Evolutionary conservation across 176 grass and related monocot genomes (phyloP).

Genomic region (Oryza longistaminata): DNA sequence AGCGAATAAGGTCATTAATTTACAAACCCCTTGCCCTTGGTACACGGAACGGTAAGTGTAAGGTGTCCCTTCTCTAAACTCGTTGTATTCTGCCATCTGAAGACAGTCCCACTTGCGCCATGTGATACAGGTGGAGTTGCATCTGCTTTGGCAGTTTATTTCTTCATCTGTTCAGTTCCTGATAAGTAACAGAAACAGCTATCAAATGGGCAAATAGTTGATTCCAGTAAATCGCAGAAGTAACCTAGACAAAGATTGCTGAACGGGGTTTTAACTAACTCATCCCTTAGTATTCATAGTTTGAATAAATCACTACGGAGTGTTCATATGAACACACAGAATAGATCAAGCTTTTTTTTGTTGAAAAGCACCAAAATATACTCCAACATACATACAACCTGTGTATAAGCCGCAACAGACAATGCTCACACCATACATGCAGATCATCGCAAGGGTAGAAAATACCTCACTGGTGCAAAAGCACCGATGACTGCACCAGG

Average conservation of each 20-base stretch:
- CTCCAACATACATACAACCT: neutral
- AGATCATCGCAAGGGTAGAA: neutral
- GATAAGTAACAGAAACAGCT: constrained; percentile 5
- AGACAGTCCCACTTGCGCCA: constrained; percentile 89
- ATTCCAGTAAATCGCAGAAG: neutral
- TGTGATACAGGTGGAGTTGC: constrained; percentile 95
- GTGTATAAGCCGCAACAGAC: neutral
- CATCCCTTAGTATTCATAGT: neutral
- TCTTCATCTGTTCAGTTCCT: constrained; percentile 99
- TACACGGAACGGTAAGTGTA: constrained; percentile 90
- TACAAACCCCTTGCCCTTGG: constrained; percentile 88
- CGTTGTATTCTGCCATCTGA: constrained; percentile 72
- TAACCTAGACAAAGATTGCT: neutral
- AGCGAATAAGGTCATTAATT: constrained; percentile 92
- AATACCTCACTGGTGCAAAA: constrained; percentile 88
- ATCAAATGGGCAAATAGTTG: neutral
- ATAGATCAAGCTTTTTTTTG: neutral
- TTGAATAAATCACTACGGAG: neutral
- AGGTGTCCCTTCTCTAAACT: constrained; percentile 82
- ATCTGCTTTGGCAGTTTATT: constrained; percentile 72
- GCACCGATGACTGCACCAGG: constrained; percentile 80
- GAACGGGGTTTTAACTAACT: neutral
- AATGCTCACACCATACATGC: neutral
- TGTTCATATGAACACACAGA: neutral
- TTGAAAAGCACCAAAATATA: neutral